Conservation (phyloP, 352 stramenopile genomes). For the Globisporangium iwayamae region DNA sequence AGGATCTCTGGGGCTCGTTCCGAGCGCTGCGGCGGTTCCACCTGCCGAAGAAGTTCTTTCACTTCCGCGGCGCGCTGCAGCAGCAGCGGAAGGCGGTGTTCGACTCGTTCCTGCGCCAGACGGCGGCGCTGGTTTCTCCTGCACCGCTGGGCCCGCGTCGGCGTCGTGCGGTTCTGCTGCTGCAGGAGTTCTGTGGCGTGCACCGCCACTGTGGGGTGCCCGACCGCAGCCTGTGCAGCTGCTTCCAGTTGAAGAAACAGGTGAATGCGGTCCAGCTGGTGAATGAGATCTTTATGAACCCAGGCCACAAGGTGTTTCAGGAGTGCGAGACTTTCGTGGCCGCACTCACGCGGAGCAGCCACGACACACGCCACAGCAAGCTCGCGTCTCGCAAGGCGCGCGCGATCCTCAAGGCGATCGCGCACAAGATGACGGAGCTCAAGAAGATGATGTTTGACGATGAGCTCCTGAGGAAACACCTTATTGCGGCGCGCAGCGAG, state of each 20-base stretch:
- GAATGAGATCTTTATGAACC: constrained; percentile 34
- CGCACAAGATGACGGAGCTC: constrained; percentile 49
- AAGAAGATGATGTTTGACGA: constrained; percentile 47
- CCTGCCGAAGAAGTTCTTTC: constrained; percentile 52
- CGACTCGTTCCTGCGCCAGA: constrained; percentile 67
- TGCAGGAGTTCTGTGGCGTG: constrained; percentile 62
- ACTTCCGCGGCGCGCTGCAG: constrained; percentile 45
- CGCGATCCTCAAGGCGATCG: constrained; percentile 43
- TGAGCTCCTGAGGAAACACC: constrained; percentile 30
- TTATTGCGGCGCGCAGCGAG: constrained; percentile 28
- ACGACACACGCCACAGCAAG: constrained; percentile 31
- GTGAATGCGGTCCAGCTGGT: constrained; percentile 43
- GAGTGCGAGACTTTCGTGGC: constrained; percentile 38
- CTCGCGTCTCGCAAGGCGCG: constrained; percentile 44
- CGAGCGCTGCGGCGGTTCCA: constrained; percentile 39
- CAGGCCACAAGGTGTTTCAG: constrained; percentile 27
- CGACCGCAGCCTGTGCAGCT: constrained; percentile 37
- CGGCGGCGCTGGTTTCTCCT: constrained; percentile 48
- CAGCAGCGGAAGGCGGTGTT: constrained; percentile 61
- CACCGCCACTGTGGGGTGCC: constrained; percentile 39
- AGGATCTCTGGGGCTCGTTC: constrained; percentile 52
- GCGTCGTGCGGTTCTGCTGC: constrained; percentile 40
- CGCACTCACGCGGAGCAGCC: constrained; percentile 32
- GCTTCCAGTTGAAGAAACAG: constrained; percentile 34
- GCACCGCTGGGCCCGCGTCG: constrained; percentile 52